Evolutionary conservation across 176 grass and related monocot genomes (phyloP).

Genomic region (Carex scoparia): DNA sequence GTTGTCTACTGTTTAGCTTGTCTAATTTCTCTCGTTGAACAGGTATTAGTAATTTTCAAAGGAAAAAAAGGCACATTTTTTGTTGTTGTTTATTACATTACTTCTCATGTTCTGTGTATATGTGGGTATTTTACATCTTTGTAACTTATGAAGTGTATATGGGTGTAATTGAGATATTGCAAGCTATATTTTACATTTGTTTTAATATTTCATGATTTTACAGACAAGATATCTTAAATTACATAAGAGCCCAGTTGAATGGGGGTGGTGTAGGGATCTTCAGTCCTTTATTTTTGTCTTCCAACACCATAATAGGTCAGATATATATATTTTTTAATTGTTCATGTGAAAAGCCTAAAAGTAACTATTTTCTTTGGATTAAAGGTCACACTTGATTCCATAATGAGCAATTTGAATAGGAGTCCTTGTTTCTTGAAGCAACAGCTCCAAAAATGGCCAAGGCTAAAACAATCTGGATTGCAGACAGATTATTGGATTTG

Average conservation of each 20-base stretch:
- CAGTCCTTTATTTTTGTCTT: conserved; percentile 93
- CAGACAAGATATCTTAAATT: conserved; percentile 75
- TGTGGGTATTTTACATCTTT: conserved; percentile 22
- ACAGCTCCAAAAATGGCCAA: not conserved
- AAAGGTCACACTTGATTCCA: not conserved
- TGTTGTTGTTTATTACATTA: not conserved
- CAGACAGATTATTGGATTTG: not conserved
- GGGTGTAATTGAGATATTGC: not conserved
- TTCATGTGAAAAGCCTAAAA: not conserved
- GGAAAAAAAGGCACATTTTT: not conserved
- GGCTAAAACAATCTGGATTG: not conserved
- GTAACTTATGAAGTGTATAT: not conserved
- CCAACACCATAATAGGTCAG: conserved; percentile 70
- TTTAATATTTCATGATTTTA: conserved; percentile 22
- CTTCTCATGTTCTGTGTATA: conserved; percentile 11
- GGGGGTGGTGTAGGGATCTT: conserved; percentile 97
- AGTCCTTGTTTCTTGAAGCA: not conserved
- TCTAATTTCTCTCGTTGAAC: conserved; percentile 84
- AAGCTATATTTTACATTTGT: conserved; percentile 2
- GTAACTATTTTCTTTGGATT: not conserved
- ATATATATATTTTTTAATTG: not conserved
- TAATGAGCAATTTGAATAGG: conserved; percentile 8
- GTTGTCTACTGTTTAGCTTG: conserved; percentile 77
- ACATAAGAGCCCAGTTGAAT: conserved; percentile 72
- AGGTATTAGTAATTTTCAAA: conserved; percentile 36